Base-by-base conservation (phyloP, 345 rosid genomes). In the Pistacia integerrima region DNA sequence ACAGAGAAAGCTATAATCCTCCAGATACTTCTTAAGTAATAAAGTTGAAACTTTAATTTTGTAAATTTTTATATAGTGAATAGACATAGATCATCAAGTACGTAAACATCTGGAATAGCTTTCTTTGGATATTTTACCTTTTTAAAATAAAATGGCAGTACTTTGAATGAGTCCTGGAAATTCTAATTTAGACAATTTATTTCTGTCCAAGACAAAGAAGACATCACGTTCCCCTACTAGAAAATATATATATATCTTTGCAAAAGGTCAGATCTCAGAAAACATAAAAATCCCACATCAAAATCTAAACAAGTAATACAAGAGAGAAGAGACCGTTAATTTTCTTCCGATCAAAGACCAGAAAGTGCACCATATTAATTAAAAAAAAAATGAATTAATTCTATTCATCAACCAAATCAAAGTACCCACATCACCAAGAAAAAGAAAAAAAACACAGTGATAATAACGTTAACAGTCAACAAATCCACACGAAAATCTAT, bases 221-320 rank as follows among this genome's bases (percentile, higher is more conserved):
- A 18, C n/a, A 38, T 48, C 9, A 38, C 20, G 3, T 38, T 18
- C 41, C 14, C 66, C 16, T 25, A 25, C 25, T 5, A 18, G 38
- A 35, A 18, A 6, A 2, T 25, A 25, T 25, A 25, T 25, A 25
- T 25, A 25, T 22, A 22, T 22, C 25, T 22, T 22, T 25, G 0
- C 28, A 69, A 44, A 36, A 20, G 44, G 12, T 62, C 46, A 60
- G 76, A 73, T 48, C 76, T 60, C 67, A 44, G 18, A 28, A 8
- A 46, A 4, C 25, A 25, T 25, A 25, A 25, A 25, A 25, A 25
- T 25, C 25, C 25, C 25, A 25, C 25, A 72, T 14, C 46, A 48
- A 73, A 73, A 46, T 73, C 18, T 49, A 17, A 17, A 62, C 16
- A 11, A 73, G 18, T 10, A 62, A 11, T 5, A 17, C 13, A 33